Percentiles rank a stretch among this genome's conserved stretches.
Conservation (phyloP, 1,139 yeast species). For the Diutina ranongensis region DNA sequence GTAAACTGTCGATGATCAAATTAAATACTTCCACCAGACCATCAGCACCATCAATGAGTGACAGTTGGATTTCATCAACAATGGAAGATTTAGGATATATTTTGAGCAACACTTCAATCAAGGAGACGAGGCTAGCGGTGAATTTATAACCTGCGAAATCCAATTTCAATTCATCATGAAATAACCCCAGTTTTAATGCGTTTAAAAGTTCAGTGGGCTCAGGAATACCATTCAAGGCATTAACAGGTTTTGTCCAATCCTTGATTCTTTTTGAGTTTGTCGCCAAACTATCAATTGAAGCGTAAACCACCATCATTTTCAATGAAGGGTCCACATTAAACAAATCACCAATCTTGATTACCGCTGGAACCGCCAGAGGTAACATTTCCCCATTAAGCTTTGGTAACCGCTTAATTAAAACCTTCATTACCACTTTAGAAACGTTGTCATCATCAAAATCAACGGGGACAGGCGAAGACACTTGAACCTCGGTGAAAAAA, state of each 20-base stretch:
- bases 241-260: neutral
- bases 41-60: neutral
- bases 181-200: neutral
- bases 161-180: neutral
- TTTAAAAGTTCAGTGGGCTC: too few relatives aligned
- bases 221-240: too few relatives aligned
- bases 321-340: neutral
- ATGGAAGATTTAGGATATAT: neutral
- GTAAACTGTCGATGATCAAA: neutral
- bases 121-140: constrained; percentile 7
- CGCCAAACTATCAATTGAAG: neutral
- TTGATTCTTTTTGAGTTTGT: neutral
- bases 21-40: neutral
- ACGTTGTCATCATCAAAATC: neutral
- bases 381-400: neutral
- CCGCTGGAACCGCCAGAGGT: neutral
- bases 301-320: neutral
- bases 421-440: neutral
- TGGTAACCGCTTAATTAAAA: neutral
- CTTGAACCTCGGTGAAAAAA: neutral
- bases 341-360: neutral
- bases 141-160: constrained; percentile 8
- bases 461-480: neutral
- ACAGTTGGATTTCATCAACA: neutral
- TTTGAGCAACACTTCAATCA: neutral